These are phyloP conservation scores for Leptographium radiaticola DNA, from an alignment of 2,329 filamentous ascomycete species.

Conservation along the genomic window DNA sequence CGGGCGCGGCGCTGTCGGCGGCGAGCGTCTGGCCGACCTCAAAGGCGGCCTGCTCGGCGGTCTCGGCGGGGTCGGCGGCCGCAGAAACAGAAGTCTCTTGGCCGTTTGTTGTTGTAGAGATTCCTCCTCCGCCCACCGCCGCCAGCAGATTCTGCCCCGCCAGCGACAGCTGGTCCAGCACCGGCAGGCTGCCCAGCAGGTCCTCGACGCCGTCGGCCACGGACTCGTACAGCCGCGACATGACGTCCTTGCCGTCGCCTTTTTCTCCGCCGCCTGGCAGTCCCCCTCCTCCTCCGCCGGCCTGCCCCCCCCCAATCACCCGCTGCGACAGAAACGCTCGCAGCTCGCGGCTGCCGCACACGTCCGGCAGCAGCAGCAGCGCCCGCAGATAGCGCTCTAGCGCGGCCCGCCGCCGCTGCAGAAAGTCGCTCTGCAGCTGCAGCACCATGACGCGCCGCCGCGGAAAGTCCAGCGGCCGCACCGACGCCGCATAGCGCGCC, in stretches of 20 bases:
- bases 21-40: constrained; percentile 25
- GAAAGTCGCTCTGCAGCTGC: constrained; percentile 91
- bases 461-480: constrained; percentile 83
- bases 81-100: too few species aligned
- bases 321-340: constrained; percentile 87
- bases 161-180: constrained; percentile 84
- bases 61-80: constrained; percentile 38
- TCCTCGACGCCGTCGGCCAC: constrained; percentile 98
- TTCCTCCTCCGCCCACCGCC: constrained; percentile 52
- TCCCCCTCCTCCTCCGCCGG: not conserved
- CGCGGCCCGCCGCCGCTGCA: constrained; percentile 73
- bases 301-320: constrained; percentile 36
- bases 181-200: constrained; percentile 88
- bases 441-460: constrained; percentile 85
- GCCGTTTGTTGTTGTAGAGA: too few species aligned
- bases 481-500: constrained; percentile 63
- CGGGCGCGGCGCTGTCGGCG: too few species aligned
- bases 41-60: constrained; percentile 86
- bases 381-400: constrained; percentile 77
- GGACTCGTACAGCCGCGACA: constrained; percentile 88
- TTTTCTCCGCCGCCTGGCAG: not conserved
- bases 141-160: constrained; percentile 86
- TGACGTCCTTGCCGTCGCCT: constrained; percentile 67
- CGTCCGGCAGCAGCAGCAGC: constrained; percentile 75
- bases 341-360: constrained; percentile 85